Percentiles rank a stretch among this genome's conserved stretches.
Conservation (phyloP, 768 basidiomycete genomes). For the Clathrus columnatus region DNA sequence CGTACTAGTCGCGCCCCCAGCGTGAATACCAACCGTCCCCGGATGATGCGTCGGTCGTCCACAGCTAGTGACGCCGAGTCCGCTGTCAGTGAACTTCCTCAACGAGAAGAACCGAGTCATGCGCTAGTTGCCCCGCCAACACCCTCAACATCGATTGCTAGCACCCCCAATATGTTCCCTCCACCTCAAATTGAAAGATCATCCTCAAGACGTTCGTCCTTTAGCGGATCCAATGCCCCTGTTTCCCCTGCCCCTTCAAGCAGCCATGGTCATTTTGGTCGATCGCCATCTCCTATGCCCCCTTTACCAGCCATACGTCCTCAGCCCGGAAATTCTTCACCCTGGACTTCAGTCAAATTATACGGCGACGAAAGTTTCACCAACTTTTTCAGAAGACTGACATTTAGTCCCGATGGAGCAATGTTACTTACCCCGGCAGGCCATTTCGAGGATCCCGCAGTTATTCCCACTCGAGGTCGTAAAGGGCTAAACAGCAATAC, state of each 20-base stretch:
- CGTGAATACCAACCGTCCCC: conserved; percentile 45
- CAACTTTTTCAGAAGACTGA: conserved; percentile 90
- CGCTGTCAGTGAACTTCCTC: conserved; percentile 43
- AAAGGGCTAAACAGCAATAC: conserved; percentile 35
- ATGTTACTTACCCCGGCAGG: conserved; percentile 93
- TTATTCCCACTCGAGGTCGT: conserved; percentile 44
- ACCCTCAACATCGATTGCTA: conserved; percentile 16
- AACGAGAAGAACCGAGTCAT: conserved; percentile 37
- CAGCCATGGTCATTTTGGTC: conserved; percentile 54
- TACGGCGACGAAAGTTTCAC: conserved; percentile 95
- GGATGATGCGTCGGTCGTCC: conserved; percentile 60
- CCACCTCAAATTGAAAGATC: conserved; percentile 59
- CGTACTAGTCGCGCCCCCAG: conserved; percentile 68
- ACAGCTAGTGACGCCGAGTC: conserved; percentile 72
- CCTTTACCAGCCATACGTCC: conserved; percentile 89
- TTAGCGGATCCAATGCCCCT: conserved; percentile 77
- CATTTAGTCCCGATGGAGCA: conserved; percentile 92
- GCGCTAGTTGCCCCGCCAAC: conserved; percentile 20
- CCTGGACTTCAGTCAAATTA: conserved; percentile 65
- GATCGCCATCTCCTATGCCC: conserved; percentile 84
- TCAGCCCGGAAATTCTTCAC: conserved; percentile 40
- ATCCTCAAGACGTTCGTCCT: conserved; percentile 54
- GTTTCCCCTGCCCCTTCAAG: conserved; percentile 50
- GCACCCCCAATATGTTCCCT: conserved; percentile 42
- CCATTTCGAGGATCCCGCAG: conserved; percentile 89